Base-by-base conservation (phyloP, 2,329 filamentous ascomycete species). In the Penicillium sp. region DNA sequence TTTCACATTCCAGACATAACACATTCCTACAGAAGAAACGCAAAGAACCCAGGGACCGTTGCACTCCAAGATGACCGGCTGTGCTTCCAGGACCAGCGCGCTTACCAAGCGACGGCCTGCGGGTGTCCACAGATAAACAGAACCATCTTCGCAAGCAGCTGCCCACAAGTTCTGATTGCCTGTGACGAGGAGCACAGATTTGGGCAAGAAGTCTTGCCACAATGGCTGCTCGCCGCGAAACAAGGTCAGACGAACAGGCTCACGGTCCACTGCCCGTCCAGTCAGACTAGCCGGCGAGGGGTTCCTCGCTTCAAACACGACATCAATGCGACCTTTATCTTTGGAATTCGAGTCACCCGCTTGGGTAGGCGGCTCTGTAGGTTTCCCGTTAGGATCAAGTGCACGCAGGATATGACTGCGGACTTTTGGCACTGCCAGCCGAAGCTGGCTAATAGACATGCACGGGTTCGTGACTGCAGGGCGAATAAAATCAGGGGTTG, bases 161-260 rank as follows among this genome's bases (percentile, higher is more conserved):
- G 91, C 90, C 91, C 95, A 99, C 73, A 98, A 93, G 67, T 90
- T 88, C 69, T 89, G 88, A 75, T 93, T 98, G 2, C 93, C 96
- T 0, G 94, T 95, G 1, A 96, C 89, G 1, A 98, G 84, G n/a
- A 99, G 85, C 26, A 97, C 90, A 6, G 92, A 87, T 60, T 89
- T 86, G 0, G 94, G 93, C 14, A 99, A 80, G 70, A 92, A 99
- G 72, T 99, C 96, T 71, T 97, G 92, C 95, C 96, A 99, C 3
- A 98, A 77, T 1, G 90, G 82, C 58, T 89, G 87, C 4, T 92
- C 92, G 57, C 92, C 87, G 73, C 92, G 94, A 2, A 88, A 90
- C 42, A 95, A 88, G 5, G 87, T 91, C 45, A 99, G 87, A 37
- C 92, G 88, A 4, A 92, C 91, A 1, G 95, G 95, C 61, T 98